Evolutionary conservation across 2,329 filamentous ascomycete genomes (phyloP), one percentile per base, ranked within the genome.

Genomic region (Verticillium isaacii): DNA sequence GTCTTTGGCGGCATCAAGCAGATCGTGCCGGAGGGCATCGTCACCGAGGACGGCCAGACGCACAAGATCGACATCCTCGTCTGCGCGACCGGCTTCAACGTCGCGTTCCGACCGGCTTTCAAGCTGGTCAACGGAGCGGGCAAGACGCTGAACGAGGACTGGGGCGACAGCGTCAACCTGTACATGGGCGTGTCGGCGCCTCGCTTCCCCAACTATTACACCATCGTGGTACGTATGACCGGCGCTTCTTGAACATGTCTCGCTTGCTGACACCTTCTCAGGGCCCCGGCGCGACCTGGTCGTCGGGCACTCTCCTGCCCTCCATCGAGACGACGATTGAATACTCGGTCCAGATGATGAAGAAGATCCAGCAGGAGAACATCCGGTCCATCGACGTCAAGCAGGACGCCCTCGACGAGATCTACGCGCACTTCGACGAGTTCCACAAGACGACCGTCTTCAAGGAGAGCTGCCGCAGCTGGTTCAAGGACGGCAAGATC

Each of bases 121-220:
- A 77, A 74, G 4, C 70, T 81, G 29, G 65, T 67, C 60, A 68
- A 68, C 57, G 66, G 63, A 19, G 74, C 72, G 3, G 72, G 71
- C 15, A 66, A 71, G 37, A 75, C 77, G 55, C 72, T 84, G 6
- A 73, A 77, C 37, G 77, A 80, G 60, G 71, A 75, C 25, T 82
- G 79, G 80, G 70, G 71, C 12, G 66, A 73, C 19, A 71, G 73
- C 17, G 70, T 76, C 15, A 71, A 74, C 34, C 74, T 73, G 5
- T 84, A 84, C 68, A 67, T 82, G 5, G 78, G 78, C 6, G 66
- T 82, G 11, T 75, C 77, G 0, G 77, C 76, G 6, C 73, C 78
- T 0, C 73, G 76, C 2, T 80, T 81, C 64, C 81, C 81, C 23
- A 82, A 82, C 66, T 81, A 74, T 60, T 74, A 73, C 58, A 73